Conservation (phyloP, 31 red algal genomes). For the Asparagopsis taxiformis region DNA sequence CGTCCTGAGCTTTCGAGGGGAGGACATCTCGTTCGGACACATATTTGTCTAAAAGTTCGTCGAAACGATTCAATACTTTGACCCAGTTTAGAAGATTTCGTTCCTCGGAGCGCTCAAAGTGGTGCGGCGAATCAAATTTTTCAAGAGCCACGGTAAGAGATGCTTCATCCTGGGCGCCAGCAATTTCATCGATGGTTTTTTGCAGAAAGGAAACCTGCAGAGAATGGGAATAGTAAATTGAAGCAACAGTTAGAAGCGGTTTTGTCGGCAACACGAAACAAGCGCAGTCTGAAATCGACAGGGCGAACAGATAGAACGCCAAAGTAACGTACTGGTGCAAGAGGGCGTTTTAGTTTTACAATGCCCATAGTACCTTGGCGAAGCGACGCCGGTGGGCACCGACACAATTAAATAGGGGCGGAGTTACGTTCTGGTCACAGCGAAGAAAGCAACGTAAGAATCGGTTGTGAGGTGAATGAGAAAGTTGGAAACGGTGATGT, state of each 20-base stretch:
- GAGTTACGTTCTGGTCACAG: too few species aligned
- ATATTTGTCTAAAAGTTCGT: slow-evolving; percentile 60
- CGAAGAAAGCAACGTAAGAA: too few species aligned
- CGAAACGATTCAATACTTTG: slow-evolving; percentile 76
- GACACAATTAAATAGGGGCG: too few species aligned
- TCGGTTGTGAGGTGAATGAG: too few species aligned
- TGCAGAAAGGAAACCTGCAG: slow-evolving; percentile 38
- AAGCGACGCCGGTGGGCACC: too few species aligned
- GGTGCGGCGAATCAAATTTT: slow-evolving; percentile 53
- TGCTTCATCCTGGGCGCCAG: slow-evolving; percentile 20
- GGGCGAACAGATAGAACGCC: neutral
- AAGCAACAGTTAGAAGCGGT: neutral
- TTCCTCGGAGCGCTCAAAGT: slow-evolving; percentile 76
- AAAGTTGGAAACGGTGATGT: too few species aligned
- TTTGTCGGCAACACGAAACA: slow-evolving; percentile 2
- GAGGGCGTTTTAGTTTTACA: slow-evolving; percentile 41
- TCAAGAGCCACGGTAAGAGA: slow-evolving; percentile 32
- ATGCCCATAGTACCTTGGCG: too few species aligned
- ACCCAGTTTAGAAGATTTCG: slow-evolving; percentile 72
- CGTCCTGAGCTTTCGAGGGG: slow-evolving; percentile 12
- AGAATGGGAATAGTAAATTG: neutral
- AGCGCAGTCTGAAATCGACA: neutral
- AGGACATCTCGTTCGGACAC: slow-evolving; percentile 31
- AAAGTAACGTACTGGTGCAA: slow-evolving; percentile 40
- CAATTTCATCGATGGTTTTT: slow-evolving; percentile 34